Evolutionary conservation across 441 rosid genomes (phyloP), one percentile per base, ranked within the genome.

Genomic region (Mallotus japonicus): DNA sequence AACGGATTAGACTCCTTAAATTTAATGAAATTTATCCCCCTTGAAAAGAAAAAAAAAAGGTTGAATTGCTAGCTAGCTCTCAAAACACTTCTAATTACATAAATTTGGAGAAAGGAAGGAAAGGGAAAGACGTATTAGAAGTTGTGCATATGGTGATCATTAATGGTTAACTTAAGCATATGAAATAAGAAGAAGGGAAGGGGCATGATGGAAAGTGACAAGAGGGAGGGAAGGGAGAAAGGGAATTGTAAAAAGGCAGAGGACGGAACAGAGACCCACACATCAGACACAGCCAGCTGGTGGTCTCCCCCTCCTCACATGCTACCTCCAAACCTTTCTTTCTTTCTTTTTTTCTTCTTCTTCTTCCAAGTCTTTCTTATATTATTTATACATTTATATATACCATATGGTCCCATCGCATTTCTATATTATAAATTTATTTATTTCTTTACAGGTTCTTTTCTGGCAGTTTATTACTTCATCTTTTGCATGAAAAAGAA

Each of bases 261-360:
- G 20, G 76, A 59, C 56, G 49, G 19, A 63, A 46, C 72, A 49
- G 65, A 62, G 83, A 78, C 76, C 81, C 83, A 76, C 77, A 51
- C n/a, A 57, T 10, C 74, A 62, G 85, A 81, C 88, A 85, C 1
- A 73, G 76, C 85, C 86, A 86, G 87, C 87, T 85, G 88, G 89
- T 86, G 83, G 89, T 77, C 78, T 82, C 83, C 83, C 81, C 71
- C 76, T 22, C 81, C 65, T 84, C 89, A 86, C 91, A 83, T 85
- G 91, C 78, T 69, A 65, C 72, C 76, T 74, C 65, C 65, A 9
- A 5, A 9, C 22, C 17, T 22, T 22, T 8, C 14, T 34, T 19
- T 17, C 6, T 28, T 11, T 37, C 5, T 37, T 6, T 37, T 37
- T 2, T 37, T 37, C 6, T 37, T 37, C 6, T 37, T 37, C 6